These are phyloP conservation scores for Neurospora terricola DNA, from an alignment of 495 filamentous ascomycete genomes.

Conservation along the genomic window DNA sequence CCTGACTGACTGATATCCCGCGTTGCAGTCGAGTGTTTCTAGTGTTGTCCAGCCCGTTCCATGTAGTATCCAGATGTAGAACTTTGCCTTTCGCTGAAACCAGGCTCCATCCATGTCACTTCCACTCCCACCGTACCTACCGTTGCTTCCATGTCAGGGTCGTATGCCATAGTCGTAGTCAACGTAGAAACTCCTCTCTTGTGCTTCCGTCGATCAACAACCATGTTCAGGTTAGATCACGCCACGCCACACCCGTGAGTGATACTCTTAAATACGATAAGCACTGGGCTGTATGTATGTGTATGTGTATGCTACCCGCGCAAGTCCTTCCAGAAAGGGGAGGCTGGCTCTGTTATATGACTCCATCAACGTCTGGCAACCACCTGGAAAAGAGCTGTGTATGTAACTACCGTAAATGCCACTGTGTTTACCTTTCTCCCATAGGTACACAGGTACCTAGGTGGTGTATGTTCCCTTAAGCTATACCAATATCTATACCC, in stretches of 20 bases:
- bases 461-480: not conserved
- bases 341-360: not conserved
- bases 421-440: not conserved
- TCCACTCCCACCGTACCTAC: not conserved
- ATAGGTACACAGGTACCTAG: not conserved
- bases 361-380: not conserved
- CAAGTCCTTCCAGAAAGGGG: not conserved
- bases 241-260: not conserved
- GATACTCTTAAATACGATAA: not conserved
- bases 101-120: not conserved
- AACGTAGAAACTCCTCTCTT: not conserved
- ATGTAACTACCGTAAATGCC: not conserved
- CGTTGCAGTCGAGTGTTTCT: not conserved
- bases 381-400: not conserved
- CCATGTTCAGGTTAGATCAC: not conserved
- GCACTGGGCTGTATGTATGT: not conserved
- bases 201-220: not conserved
- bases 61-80: not conserved
- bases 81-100: not conserved
- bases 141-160: not conserved
- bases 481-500: not conserved
- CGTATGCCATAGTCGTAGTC: not conserved
- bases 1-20: not conserved
- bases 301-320: not conserved
- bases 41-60: not conserved